Percentiles rank a stretch among this genome's conserved stretches.
phyloP scores from a whole-genome alignment of 2,329 filamentous ascomycete species.

The Mariannaea elegans region DNA sequence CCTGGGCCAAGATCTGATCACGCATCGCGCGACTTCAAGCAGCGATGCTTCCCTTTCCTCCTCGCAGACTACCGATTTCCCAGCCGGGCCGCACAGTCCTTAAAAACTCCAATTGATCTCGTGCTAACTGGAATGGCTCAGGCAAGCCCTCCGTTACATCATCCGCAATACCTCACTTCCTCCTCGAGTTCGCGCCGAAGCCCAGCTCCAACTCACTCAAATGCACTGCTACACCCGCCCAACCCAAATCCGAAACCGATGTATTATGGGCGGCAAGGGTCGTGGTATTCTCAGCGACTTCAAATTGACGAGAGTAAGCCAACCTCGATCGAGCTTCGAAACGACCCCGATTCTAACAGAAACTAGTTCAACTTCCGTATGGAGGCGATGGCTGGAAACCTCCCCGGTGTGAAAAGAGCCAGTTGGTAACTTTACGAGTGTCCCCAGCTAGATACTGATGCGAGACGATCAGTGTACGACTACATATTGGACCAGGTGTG shows the following conservation, averaged over 20 bases:
- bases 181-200: constrained; percentile 83
- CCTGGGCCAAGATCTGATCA: constrained; percentile 16
- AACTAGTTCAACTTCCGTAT: constrained; percentile 89
- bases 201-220: constrained; percentile 89
- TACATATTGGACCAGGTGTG: constrained; percentile 20
- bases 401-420: constrained; percentile 95
- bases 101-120: neutral
- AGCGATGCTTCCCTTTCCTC: neutral
- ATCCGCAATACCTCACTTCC: constrained; percentile 92
- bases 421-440: constrained; percentile 75
- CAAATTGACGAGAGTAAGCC: constrained; percentile 85
- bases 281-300: constrained; percentile 94
- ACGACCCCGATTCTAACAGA: constrained; percentile 37
- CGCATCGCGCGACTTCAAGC: neutral
- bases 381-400: constrained; percentile 82
- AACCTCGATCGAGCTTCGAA: neutral
- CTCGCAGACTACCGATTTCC: neutral
- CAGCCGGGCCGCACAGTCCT: neutral
- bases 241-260: constrained; percentile 94
- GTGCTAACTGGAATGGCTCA: constrained; percentile 47
- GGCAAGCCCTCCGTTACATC: constrained; percentile 92
- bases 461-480: constrained; percentile 33
- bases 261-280: constrained; percentile 89
- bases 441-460: neutral
- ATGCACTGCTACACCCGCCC: constrained; percentile 97